phyloP scores from a whole-genome alignment of 163 green algal species.

The Chlamydomonas reinhardtii region DNA sequence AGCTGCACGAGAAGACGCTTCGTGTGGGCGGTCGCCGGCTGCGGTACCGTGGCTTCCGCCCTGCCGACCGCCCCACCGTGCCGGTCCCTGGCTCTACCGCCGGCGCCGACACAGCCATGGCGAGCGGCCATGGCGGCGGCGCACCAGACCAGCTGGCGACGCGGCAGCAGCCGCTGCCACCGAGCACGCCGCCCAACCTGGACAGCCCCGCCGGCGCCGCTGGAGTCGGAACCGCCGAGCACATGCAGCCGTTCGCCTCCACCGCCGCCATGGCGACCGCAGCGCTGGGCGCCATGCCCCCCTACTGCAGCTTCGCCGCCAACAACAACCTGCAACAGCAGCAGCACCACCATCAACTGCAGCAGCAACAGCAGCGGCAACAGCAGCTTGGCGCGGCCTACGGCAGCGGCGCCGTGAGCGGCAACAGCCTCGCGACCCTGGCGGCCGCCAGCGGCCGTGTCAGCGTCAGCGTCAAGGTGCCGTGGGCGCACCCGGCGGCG shows the following conservation, averaged over 20 bases:
- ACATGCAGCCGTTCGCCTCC: neutral
- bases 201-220: neutral
- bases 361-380: neutral
- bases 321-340: neutral
- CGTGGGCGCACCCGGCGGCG: conserved; percentile 3
- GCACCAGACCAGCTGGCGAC: neutral
- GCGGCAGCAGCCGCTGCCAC: neutral
- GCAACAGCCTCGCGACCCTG: neutral
- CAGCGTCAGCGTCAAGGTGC: conserved; percentile 39
- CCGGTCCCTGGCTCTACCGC: neutral
- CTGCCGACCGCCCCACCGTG: neutral
- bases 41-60: conserved; percentile 25
- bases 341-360: neutral
- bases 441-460: neutral
- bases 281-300: neutral
- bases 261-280: neutral
- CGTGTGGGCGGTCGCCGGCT: conserved; percentile 14
- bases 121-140: neutral
- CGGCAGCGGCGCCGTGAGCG: neutral
- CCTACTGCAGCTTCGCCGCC: neutral
- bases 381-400: neutral
- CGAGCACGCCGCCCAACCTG: neutral
- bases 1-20: conserved; percentile 1
- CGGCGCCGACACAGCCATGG: neutral
- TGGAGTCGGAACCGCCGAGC: too few relatives aligned